Evolutionary conservation across 2,329 filamentous ascomycete genomes (phyloP), one percentile per base, ranked within the genome.

Genomic region (Aspergillus thermomutatus): DNA sequence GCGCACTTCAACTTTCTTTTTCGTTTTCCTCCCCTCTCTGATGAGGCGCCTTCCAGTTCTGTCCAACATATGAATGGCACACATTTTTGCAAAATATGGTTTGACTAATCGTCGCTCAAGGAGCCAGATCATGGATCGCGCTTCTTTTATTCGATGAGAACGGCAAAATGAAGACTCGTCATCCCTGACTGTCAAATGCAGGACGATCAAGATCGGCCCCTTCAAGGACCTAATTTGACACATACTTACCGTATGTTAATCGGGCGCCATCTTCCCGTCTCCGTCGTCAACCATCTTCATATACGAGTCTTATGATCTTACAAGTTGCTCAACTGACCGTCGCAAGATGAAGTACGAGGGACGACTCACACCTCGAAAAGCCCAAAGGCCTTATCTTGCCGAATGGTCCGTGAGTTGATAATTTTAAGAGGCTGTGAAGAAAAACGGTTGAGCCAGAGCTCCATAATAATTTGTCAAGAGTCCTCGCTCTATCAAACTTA

Each of bases 401-500:
- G 14, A 17, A 17, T 34, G 14, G 14, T 17, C 5, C 14, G 14
- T 6, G 14, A n/a, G 31, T 7, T 34, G 14, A 34, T 34, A 1
- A 37, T 17, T 17, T 17, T 37, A 37, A 14, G 14, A 37, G 14
- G 3, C 7, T 37, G 31, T 7, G 43, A 27, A 41, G 46, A 25
- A 57, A 59, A 58, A 56, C 61, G 56, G 60, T 62, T 64, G 54
- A 49, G 53, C 21, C 28, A 25, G n/a, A 14, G 5, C 50, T 52
- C 45, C 47, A 48, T 47, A 43, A 49, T 51, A 52, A 55, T 59
- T 46, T 58, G 49, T 49, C 57, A 34, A 53, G 31, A 50, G 45
- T 43, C 43, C 51, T 26, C 27, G 19, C 19, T 25, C 27, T 46
- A 26, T 46, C 23, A 23, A 26, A 45, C n/a, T 45, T 17, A 45